These are phyloP conservation scores for Exophiala sideris DNA, from an alignment of 2,329 filamentous ascomycete species.

Conservation along the genomic window DNA sequence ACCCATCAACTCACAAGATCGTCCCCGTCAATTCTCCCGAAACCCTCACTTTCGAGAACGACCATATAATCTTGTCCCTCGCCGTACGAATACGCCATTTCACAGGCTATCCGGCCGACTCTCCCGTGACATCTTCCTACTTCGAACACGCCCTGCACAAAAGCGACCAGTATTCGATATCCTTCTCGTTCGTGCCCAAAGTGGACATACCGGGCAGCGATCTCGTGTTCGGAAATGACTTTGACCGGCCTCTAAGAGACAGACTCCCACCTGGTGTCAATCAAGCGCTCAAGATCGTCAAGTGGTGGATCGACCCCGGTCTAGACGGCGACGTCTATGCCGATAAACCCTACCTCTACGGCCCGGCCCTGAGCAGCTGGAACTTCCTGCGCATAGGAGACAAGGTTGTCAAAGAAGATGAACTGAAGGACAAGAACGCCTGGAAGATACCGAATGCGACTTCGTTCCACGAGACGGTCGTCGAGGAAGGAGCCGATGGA, in stretches of 20 bases:
- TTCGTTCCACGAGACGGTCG: slow-evolving; percentile 50
- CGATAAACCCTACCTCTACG: slow-evolving; percentile 81
- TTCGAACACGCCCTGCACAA: slow-evolving; percentile 69
- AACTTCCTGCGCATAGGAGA: slow-evolving; percentile 64
- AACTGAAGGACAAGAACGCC: slow-evolving; percentile 17
- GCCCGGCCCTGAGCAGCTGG: slow-evolving; percentile 74
- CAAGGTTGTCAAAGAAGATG: slow-evolving; percentile 19
- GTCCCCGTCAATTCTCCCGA: slow-evolving; percentile 72
- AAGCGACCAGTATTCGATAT: slow-evolving; percentile 80
- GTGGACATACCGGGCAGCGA: slow-evolving; percentile 62
- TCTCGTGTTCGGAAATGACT: slow-evolving; percentile 92
- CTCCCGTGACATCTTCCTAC: slow-evolving; percentile 70
- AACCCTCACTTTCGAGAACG: slow-evolving; percentile 60
- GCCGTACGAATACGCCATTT: slow-evolving; percentile 70
- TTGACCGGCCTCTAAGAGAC: slow-evolving; percentile 84
- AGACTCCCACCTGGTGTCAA: slow-evolving; percentile 81
- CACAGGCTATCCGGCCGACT: slow-evolving; percentile 64
- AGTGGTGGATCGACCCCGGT: slow-evolving; percentile 87
- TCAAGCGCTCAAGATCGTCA: slow-evolving; percentile 78
- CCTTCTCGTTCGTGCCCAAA: slow-evolving; percentile 74
- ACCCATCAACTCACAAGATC: slow-evolving; percentile 65
- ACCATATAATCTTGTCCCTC: slow-evolving; percentile 66
- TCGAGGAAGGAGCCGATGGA: slow-evolving; percentile 65
- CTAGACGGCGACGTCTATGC: slow-evolving; percentile 87
- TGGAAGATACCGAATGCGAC: slow-evolving; percentile 31